Evolutionary conservation across 139 green algal genomes (phyloP), one percentile per base, ranked within the genome.

Genomic region (Edaphochlamys debaryana): DNA sequence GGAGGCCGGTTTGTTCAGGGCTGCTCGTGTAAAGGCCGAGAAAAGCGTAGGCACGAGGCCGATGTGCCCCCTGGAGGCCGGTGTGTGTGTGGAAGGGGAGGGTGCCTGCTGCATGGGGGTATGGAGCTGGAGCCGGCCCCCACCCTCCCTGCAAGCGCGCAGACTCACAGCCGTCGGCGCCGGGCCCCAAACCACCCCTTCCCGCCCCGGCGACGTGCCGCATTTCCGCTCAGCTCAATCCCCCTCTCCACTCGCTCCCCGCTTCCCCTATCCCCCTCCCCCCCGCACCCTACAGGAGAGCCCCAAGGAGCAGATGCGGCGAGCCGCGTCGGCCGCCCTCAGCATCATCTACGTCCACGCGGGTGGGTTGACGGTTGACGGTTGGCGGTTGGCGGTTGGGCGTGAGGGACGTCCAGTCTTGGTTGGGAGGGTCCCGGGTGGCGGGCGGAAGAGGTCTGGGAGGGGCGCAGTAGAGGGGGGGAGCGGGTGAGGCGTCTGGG

Each of bases 271-370:
- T 9, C 45, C 45, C 11, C 45, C 45, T 9, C 45, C 45, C 45
- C 45, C 13, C 11, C 11, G 11, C 45, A 54, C 11, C 45, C 45
- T 9, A 9, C 45, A 9, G 45, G 11, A 9, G 11, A 48, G 37
- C 37, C 17, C 25, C 38, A 2, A 30, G 11, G 11, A 41, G 56
- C 11, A 11, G 29, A 60, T n/a, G 68, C 68, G 30, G 41, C 68
- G 45, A 6, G 42, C 32, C 1, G 45, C 76, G 8, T 73, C 63
- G 6, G 76, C 62, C 15, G 76, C 76, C 0, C 76, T 82, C 32
- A 74, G 62, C 4, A n/a, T 82, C 23, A 66, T 73, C 62, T 73
- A 82, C 63, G 62, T 82, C n/a, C n/a, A n/a, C n/a, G n/a, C n/a
- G n/a, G n/a, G n/a, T n/a, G n/a, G n/a, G n/a, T n/a, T n/a, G n/a